Conservation (phyloP, 164 flowering plant genomes). For the Vitis rotundifolia region DNA sequence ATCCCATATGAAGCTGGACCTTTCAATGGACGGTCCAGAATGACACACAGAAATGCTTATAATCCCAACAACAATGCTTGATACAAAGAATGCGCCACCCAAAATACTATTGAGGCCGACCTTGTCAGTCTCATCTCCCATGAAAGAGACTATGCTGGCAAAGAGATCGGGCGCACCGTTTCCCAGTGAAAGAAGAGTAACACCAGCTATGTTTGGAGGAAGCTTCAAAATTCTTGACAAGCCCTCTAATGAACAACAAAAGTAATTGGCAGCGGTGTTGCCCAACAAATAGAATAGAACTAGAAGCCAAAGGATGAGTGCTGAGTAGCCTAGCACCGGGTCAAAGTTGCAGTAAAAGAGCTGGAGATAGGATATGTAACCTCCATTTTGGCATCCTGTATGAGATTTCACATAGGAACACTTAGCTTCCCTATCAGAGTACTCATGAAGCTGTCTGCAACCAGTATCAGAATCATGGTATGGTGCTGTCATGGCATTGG, state of each 20-base stretch:
- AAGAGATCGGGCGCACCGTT: conserved; percentile 92
- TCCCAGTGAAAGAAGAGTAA: conserved; percentile 79
- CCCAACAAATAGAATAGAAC: conserved; percentile 73
- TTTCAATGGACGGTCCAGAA: conserved; percentile 27
- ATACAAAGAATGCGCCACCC: conserved; percentile 73
- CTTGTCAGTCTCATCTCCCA: conserved; percentile 34
- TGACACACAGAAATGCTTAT: conserved; percentile 37
- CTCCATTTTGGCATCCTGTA: conserved; percentile 48
- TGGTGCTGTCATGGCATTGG: no score
- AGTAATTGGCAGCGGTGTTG: conserved; percentile 72
- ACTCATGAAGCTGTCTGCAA: no score
- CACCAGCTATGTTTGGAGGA: conserved; percentile 79
- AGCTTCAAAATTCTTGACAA: conserved; percentile 49
- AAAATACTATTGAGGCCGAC: conserved; percentile 72
- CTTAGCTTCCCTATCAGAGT: conserved; percentile 19
- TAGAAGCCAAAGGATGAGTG: conserved; percentile 52
- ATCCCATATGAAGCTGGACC: conserved; percentile 56
- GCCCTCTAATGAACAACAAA: conserved; percentile 68
- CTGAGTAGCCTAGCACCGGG: conserved; percentile 36
- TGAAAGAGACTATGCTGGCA: conserved; percentile 63
- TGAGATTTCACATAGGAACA: conserved; percentile 50
- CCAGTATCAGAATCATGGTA: no score
- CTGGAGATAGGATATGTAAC: conserved; percentile 57
- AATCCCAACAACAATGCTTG: conserved; percentile 71
- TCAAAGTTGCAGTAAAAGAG: conserved; percentile 67